Percentiles rank a stretch among this genome's conserved stretches.
phyloP scores from a whole-genome alignment of 768 basidiomycete species.

The Termitomyces sp. region DNA sequence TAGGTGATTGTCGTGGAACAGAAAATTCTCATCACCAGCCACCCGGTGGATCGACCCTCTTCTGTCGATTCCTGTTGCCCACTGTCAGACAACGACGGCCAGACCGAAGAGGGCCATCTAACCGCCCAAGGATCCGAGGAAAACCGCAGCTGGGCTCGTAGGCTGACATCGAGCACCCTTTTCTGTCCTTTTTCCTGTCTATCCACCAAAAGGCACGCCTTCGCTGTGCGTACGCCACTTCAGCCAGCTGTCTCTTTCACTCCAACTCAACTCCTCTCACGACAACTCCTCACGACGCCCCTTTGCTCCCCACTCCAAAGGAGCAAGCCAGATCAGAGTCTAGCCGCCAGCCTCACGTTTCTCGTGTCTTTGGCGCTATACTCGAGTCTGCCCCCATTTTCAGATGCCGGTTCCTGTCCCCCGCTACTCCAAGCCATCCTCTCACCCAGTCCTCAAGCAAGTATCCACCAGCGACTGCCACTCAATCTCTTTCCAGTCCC shows the following conservation, averaged over 20 bases:
- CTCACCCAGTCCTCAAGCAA: constrained; percentile 67
- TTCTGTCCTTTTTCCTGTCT: constrained; percentile 25
- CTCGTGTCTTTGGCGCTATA: constrained; percentile 41
- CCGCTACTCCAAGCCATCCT: constrained; percentile 49
- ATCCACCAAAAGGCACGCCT: constrained; percentile 84
- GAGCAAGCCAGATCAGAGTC: constrained; percentile 42
- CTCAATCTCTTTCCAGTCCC: constrained; percentile 45
- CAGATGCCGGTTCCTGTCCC: constrained; percentile 91
- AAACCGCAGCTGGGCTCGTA: constrained; percentile 28
- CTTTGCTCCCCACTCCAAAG: constrained; percentile 32
- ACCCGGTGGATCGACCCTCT: constrained; percentile 50
- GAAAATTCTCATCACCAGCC: constrained; percentile 25
- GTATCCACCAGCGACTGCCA: constrained; percentile 39
- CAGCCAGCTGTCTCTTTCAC: constrained; percentile 18
- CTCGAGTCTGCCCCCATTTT: constrained; percentile 38
- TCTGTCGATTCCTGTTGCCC: constrained; percentile 45
- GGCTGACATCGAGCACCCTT: constrained; percentile 25
- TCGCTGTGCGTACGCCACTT: constrained; percentile 84
- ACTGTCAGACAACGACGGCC: constrained; percentile 33
- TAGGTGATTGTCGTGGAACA: constrained; percentile 9
- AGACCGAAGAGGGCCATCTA: constrained; percentile 41
- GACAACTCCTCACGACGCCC: constrained; percentile 65
- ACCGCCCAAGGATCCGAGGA: constrained; percentile 16
- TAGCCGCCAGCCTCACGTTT: constrained; percentile 34
- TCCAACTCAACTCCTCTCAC: constrained; percentile 27